Evolutionary conservation across 148 eudicot genomes (phyloP).

Genomic region (Silene conica): DNA sequence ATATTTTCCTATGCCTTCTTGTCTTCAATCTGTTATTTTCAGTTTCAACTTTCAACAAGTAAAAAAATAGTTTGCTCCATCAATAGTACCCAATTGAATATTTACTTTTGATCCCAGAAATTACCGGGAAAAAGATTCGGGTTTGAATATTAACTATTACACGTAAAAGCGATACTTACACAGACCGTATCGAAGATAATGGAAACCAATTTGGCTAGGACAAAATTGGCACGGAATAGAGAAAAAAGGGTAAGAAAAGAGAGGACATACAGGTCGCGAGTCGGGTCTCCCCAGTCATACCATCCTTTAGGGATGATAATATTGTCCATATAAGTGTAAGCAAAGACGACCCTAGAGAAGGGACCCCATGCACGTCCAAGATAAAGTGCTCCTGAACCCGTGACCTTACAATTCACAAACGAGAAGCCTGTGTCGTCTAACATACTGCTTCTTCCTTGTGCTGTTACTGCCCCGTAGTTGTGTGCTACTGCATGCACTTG

Average conservation of each 20-base stretch:
- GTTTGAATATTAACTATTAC: not conserved
- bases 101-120: too few species aligned
- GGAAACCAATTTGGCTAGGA: not conserved
- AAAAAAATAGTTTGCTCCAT: not conserved
- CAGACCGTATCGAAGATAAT: not conserved
- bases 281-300: conserved; percentile 87
- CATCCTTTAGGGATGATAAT: conserved; percentile 85
- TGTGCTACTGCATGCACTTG: conserved; percentile 76
- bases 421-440: conserved; percentile 86
- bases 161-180: too few species aligned
- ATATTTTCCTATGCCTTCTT: too few species aligned
- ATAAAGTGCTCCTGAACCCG: conserved; percentile 77
- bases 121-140: too few species aligned
- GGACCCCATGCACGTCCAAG: conserved; percentile 96
- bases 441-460: conserved; percentile 74
- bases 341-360: conserved; percentile 88
- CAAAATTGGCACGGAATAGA: not conserved
- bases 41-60: not conserved
- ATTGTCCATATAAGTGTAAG: conserved; percentile 84
- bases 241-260: not conserved
- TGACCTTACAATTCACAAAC: conserved; percentile 71
- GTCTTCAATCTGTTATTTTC: too few species aligned
- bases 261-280: conserved; percentile 62
- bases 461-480: conserved; percentile 76
- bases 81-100: not conserved